A percentile compares a stretch with the other conserved stretches of the same genome.
Evolutionary conservation across 176 grass and related monocot genomes (phyloP).

Genomic region (Oryza nivara): DNA sequence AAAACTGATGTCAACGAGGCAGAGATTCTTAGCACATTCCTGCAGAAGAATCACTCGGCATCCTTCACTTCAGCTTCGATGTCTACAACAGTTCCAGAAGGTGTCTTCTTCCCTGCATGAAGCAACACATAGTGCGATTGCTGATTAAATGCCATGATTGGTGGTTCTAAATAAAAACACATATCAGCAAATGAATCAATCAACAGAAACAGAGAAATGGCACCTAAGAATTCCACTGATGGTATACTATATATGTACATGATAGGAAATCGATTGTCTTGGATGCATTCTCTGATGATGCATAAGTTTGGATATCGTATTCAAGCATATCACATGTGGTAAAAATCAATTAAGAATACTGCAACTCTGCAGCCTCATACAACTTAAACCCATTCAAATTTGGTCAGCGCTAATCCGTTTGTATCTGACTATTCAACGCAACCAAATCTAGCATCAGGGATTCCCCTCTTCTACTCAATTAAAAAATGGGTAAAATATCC

Average conservation of each 20-base stretch:
- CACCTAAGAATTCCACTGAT: not conserved
- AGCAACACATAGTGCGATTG: not conserved
- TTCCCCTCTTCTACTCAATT: not conserved
- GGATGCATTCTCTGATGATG: not conserved
- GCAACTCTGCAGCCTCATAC: no score
- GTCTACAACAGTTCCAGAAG: slow-evolving; percentile 61
- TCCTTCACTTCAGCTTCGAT: slow-evolving; percentile 81
- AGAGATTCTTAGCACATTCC: not conserved
- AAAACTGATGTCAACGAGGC: not conserved
- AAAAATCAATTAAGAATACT: not conserved
- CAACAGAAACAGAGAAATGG: not conserved
- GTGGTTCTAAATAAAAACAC: not conserved
- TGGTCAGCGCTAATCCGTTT: not conserved
- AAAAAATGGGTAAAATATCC: no score
- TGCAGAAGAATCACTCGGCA: slow-evolving; percentile 39
- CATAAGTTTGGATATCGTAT: not conserved
- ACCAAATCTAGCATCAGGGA: not conserved
- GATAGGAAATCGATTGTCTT: not conserved
- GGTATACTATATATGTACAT: not conserved
- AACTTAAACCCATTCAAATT: not conserved
- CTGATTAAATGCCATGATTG: not conserved
- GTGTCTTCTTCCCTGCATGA: slow-evolving; percentile 36
- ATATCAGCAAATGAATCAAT: not conserved
- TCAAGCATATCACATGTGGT: not conserved
- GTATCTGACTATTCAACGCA: not conserved